Evolutionary conservation across 2,329 filamentous ascomycete genomes (phyloP), one percentile per base, ranked within the genome.

Genomic region (Penicillium sp.): DNA sequence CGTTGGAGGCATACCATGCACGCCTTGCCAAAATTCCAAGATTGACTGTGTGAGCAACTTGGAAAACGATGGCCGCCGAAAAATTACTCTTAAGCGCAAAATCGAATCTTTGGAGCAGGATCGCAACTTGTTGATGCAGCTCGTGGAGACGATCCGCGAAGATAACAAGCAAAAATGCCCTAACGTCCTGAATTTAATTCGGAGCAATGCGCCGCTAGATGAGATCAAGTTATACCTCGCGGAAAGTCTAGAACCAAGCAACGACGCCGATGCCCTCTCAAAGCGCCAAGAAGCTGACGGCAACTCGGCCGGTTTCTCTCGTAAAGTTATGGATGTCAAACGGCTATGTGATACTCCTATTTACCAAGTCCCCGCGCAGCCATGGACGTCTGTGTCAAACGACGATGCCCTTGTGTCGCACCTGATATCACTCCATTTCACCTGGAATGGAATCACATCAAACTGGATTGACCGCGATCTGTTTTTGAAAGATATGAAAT

Each of bases 401-500:
- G 64, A 72, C 50, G 59, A 68, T 27, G 64, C 64, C 13, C 57
- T 71, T 16, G 69, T 73, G 1, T 73, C 72, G 8, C 67, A 72
- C 43, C 50, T 74, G n/a, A 52, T 74, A 2, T 71, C 69, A 23
- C 46, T 70, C 8, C 70, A 68, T 69, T 65, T 72, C 43, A 70
- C 68, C 2, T 72, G 70, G 69, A 58, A 56, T 8, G 69, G 70
- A 58, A 69, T 69, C 2, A 72, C 67, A 27, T 62, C 61, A 27
- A 70, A 73, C 50, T 70, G 64, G 57, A 61, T 75, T 19, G 69
- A 75, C 56, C 66, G 69, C 4, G 70, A 69, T 45, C 39, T 70
- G 19, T 75, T 77, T 50, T 53, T 77, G 9, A 60, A 64, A 27
- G 72, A 71, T 39, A 76, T 77, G 74, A 62, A 59, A 55, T 61